Percentiles rank a stretch among this genome's conserved stretches.
Evolutionary conservation across 2,329 filamentous ascomycete species (phyloP).

Genomic region (Metarhizium guizhouense): DNA sequence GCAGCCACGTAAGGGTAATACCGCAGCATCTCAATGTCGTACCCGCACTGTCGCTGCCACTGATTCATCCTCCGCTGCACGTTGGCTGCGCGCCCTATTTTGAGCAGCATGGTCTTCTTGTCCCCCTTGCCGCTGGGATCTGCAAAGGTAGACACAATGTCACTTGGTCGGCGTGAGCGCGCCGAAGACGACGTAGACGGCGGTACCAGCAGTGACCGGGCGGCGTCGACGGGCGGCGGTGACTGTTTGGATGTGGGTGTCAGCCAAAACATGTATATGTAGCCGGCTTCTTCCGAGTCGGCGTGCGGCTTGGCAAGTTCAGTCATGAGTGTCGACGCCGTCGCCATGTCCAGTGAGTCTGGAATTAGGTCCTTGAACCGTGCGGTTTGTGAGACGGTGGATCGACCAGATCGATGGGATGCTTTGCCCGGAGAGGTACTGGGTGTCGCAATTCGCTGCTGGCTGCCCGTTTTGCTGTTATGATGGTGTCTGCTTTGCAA

Average conservation of each 20-base stretch:
- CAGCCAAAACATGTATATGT: slow-evolving; percentile 99
- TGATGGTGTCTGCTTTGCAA: not conserved
- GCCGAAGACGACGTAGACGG: slow-evolving; percentile 33
- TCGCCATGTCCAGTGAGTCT: slow-evolving; percentile 53
- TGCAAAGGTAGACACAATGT: slow-evolving; percentile 45
- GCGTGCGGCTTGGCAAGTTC: slow-evolving; percentile 63
- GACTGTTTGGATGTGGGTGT: slow-evolving; percentile 52
- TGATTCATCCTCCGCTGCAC: slow-evolving; percentile 86
- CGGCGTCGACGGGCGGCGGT: slow-evolving; percentile 47
- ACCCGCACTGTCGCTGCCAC: slow-evolving; percentile 88
- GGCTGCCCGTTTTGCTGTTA: not conserved
- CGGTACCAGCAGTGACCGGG: slow-evolving; percentile 44
- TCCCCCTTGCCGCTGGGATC: slow-evolving; percentile 15
- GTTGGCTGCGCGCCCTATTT: slow-evolving; percentile 64
- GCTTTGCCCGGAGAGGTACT: slow-evolving; percentile 20
- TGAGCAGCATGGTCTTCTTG: slow-evolving; percentile 56
- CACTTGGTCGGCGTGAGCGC: slow-evolving; percentile 40
- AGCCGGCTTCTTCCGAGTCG: slow-evolving; percentile 71
- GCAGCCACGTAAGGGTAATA: slow-evolving; percentile 77
- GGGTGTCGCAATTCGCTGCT: slow-evolving; percentile 4
- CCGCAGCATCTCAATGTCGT: slow-evolving; percentile 76
- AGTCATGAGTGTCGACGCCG: slow-evolving; percentile 59
- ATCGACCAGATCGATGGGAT: slow-evolving; percentile 20
- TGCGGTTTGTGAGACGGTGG: slow-evolving; percentile 21
- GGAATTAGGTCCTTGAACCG: slow-evolving; percentile 53